Conservation (phyloP, 2,329 filamentous ascomycete species). For the Colletotrichum lupini region DNA sequence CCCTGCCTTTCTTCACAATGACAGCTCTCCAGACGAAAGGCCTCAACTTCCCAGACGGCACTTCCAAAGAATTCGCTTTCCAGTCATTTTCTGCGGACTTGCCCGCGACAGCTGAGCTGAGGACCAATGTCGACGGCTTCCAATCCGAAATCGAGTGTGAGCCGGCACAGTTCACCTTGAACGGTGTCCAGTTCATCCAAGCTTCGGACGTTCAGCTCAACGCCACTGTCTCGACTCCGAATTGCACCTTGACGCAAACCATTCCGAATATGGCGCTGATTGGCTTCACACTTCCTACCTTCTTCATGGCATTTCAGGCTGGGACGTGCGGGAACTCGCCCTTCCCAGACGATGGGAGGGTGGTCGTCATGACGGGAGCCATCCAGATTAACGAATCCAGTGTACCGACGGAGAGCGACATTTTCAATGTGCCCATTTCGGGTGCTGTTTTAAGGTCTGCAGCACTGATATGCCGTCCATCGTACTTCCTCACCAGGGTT, state of each 20-base stretch:
- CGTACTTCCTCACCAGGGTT: conserved; percentile 39
- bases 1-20: conserved; percentile 48
- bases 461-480: conserved; percentile 43
- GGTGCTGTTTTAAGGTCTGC: conserved; percentile 39
- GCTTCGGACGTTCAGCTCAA: conserved; percentile 41
- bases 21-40: conserved; percentile 43
- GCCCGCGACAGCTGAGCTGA: conserved; percentile 39
- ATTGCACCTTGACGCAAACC: conserved; percentile 36
- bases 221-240: conserved; percentile 41
- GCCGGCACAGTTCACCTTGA: conserved; percentile 41
- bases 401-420: background rate
- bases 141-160: conserved; percentile 46
- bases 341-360: conserved; percentile 36
- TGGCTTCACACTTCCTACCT: conserved; percentile 28
- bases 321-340: conserved; percentile 38
- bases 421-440: conserved; percentile 32
- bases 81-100: conserved; percentile 45
- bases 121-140: conserved; percentile 49
- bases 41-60: conserved; percentile 45
- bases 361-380: conserved; percentile 40
- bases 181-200: conserved; percentile 38
- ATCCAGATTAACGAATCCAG: conserved; percentile 35
- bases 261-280: conserved; percentile 36
- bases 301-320: conserved; percentile 39
- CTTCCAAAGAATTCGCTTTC: conserved; percentile 47